A percentile compares a stretch with the other conserved stretches of the same genome.
Evolutionary conservation across 2,329 filamentous ascomycete species (phyloP).

Genomic region (Ceratocystiopsis brevicomis): DNA sequence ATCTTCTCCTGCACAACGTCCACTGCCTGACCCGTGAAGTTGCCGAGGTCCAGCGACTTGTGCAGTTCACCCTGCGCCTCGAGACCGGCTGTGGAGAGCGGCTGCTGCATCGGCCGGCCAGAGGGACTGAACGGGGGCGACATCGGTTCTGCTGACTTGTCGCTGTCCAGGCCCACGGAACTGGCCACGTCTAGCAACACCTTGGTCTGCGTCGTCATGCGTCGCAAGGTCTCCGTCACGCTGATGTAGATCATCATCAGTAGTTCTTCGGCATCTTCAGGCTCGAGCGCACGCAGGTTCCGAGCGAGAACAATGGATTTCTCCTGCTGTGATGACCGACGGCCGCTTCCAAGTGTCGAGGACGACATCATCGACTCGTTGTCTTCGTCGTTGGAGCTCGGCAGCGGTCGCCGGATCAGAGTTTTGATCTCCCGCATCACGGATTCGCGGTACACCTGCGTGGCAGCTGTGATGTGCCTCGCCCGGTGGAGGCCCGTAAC

Average conservation of each 20-base stretch:
- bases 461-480: conserved; percentile 60
- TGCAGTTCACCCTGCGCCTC: conserved; percentile 57
- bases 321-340: conserved; percentile 59
- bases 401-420: conserved; percentile 66
- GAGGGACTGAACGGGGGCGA: conserved; percentile 35
- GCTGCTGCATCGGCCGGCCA: conserved; percentile 14
- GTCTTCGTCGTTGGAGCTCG: conserved; percentile 87
- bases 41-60: conserved; percentile 57
- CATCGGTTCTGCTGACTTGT: conserved; percentile 8
- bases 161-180: conserved; percentile 31
- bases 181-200: conserved; percentile 88
- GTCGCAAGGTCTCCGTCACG: conserved; percentile 68
- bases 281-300: conserved; percentile 68
- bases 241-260: conserved; percentile 69
- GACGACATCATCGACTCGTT: conserved; percentile 74
- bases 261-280: conserved; percentile 68
- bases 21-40: conserved; percentile 59
- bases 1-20: conserved; percentile 65
- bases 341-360: conserved; percentile 52
- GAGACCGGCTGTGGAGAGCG: conserved; percentile 19
- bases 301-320: conserved; percentile 76
- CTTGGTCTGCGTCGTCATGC: conserved; percentile 81
- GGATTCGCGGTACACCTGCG: conserved; percentile 66
- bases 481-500: conserved; percentile 67
- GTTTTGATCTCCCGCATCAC: conserved; percentile 72